Conservation (phyloP, 2,329 filamentous ascomycete genomes). For the Claviceps humidiphila region DNA sequence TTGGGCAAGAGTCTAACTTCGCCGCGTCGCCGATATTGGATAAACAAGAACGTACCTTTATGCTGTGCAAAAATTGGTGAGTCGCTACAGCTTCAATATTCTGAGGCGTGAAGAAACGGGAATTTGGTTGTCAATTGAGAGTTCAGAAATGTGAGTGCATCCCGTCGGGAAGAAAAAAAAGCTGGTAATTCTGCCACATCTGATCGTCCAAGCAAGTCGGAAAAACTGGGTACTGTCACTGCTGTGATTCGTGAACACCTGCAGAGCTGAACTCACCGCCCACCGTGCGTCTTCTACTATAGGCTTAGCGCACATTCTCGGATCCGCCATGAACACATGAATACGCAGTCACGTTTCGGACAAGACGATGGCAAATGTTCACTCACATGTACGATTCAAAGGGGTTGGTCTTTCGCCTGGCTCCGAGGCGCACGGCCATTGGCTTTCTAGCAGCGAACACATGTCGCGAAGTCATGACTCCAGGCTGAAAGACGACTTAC, state of each 20-base stretch:
- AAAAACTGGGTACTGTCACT: neutral
- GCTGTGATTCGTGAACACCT: no score
- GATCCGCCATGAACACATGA: neutral
- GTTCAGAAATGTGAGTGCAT: neutral
- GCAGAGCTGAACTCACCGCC: constrained; percentile 5
- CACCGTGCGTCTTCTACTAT: neutral
- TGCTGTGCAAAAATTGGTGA: neutral
- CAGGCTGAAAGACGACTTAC: neutral
- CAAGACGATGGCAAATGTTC: neutral
- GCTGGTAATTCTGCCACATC: constrained; percentile 5
- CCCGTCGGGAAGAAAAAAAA: constrained; percentile 1
- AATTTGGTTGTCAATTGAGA: neutral
- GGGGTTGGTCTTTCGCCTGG: neutral
- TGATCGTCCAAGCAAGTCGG: neutral
- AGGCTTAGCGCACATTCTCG: neutral
- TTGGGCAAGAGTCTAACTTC: constrained; percentile 1
- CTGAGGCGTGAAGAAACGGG: neutral
- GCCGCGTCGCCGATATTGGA: neutral
- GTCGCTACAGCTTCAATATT: neutral
- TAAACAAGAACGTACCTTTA: neutral
- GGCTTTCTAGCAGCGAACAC: neutral
- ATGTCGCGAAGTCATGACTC: neutral
- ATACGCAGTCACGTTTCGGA: neutral
- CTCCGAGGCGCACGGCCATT: neutral
- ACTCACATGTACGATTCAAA: neutral